Evolutionary conservation across 352 stramenopile genomes (phyloP), one percentile per base, ranked within the genome.

Genomic region (Phytophthora pistaciae): DNA sequence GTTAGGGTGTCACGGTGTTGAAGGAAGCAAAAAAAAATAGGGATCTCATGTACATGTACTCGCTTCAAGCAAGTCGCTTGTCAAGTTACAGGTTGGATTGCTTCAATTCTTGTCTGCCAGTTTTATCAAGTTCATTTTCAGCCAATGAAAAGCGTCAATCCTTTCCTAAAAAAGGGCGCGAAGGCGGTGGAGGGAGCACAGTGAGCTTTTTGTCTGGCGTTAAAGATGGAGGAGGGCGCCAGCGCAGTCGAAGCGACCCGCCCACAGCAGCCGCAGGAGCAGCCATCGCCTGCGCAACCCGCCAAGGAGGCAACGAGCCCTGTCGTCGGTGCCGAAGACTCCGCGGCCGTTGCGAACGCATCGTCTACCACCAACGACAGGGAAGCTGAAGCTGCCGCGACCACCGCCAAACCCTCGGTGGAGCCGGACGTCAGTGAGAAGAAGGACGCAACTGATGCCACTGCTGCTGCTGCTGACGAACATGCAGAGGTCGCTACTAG

Each of bases 121-220:
- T 53, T 53, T 53, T 52, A 50, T 50, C 46, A 25, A 29, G 16
- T 7, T 31, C 56, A 42, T 53, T 66, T 61, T 61, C 40, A 21
- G 20, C 29, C 20, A 53, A 53, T 53, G n/a, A 53, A 53, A 53
- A n/a, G 9, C 27, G 42, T 21, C 46, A 5, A 7, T 18, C 5
- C 14, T 29, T 29, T 53, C 46, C 56, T 23, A 55, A 61, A 54
- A 70, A 46, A 67, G 25, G 57, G 49, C 50, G 42, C 40, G 53
- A 63, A 72, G 52, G 58, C 23, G 46, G 55, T 64, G 60, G 48
- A 44, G 53, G 66, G 46, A 60, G 49, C 44, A 36, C 67, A 66
- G 23, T 64, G 60, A 40, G 33, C n/a, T 62, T 71, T 29, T 66
- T 49, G 61, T 72, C 62, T 76, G 27, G 68, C 36, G 44, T 18